Percentiles rank a stretch among this genome's conserved stretches.
phyloP scores from a whole-genome alignment of 2,329 filamentous ascomycete species.

The Ophiostoma perfectum region DNA sequence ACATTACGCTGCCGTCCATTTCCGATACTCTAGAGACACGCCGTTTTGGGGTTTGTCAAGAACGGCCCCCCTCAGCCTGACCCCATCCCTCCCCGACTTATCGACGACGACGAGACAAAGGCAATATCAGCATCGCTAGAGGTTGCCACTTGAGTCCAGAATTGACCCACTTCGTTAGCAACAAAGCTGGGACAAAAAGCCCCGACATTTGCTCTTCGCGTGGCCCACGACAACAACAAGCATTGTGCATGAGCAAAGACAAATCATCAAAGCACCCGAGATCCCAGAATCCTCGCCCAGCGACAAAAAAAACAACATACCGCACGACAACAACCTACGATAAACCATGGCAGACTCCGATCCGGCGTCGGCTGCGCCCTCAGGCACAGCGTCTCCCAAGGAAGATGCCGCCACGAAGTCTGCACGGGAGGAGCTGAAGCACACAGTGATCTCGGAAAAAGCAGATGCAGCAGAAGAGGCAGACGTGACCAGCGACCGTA shows the following conservation, averaged over 20 bases:
- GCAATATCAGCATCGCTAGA: background rate
- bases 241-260: background rate
- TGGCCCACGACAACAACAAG: constrained; percentile 1
- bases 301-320: background rate
- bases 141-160: background rate
- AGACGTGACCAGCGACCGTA: constrained; percentile 25
- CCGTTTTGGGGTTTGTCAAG: background rate
- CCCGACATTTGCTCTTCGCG: constrained; percentile 9
- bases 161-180: constrained; percentile 13
- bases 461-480: constrained; percentile 28
- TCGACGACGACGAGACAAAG: background rate
- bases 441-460: constrained; percentile 57
- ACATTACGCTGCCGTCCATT: background rate
- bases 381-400: constrained; percentile 34
- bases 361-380: constrained; percentile 23
- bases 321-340: background rate
- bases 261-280: background rate
- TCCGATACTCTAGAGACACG: background rate
- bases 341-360: constrained; percentile 21
- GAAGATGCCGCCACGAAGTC: constrained; percentile 61
- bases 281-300: too few species aligned
- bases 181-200: constrained; percentile 11
- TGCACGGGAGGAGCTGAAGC: constrained; percentile 58
- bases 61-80: background rate
- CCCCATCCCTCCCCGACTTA: background rate